Base-by-base conservation (phyloP, 2,329 filamentous ascomycete genomes). In the Penicillium sp. region DNA sequence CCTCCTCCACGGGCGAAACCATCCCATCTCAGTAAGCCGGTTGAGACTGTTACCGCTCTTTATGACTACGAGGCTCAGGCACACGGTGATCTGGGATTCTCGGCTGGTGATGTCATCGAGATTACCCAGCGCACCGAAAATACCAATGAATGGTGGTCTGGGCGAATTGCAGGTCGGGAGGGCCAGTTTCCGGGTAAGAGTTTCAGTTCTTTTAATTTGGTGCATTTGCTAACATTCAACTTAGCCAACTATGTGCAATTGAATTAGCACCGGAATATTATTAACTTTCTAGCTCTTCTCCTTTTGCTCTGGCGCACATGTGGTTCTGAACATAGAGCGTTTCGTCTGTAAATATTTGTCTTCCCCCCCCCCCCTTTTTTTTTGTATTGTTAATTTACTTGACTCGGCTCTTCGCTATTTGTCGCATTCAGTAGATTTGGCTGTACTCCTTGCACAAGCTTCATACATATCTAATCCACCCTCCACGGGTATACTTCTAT, bases 51-150 rank as follows among this genome's bases (percentile, higher is more conserved):
- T 35, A 97, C 92, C 3, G 94, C 94, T 8, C 77, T 99, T 61
- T 99, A 97, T 75, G 94, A 97, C 71, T 99, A 96, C 71, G 91
- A 96, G 61, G 94, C 94, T 6, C 93, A 97, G 73, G 93, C 93
- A 1, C 92, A 96, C 63, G 93, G 93, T 3, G 94, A 99, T 72
- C 79, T 99, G 62, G 96, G 90, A 69, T 99, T 99, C 78, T 84
- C 84, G 19, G 86, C 91, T 0, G 93, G 93, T 6, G 94, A 99
- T 61, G 79, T 89, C 5, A 97, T 99, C 69, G 93, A 97, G 74
- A 93, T 99, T 66, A 74, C 94, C 2, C 83, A 82, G 59, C 84
- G 90, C 65, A 96, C 91, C n/a, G 82, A 84, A 62, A 97, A 96
- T 69, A 88, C 91, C 51, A 97, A 99, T 67, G 94, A 99, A 76